Evolutionary conservation across 2,329 filamentous ascomycete species (phyloP).

Genomic region (Didymella pomorum): DNA sequence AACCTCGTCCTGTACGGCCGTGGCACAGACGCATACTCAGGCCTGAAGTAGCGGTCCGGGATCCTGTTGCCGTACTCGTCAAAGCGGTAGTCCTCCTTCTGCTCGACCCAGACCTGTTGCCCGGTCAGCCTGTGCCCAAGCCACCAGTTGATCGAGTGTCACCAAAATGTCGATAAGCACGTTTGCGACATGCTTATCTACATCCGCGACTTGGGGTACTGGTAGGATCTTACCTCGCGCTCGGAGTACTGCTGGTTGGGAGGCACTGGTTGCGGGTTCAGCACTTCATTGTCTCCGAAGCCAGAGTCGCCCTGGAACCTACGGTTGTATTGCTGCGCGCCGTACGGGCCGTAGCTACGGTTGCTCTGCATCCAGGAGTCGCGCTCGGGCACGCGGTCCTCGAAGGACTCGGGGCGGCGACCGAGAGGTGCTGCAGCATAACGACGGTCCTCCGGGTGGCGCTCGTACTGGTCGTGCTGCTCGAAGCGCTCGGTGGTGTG

Average conservation of each 20-base stretch:
- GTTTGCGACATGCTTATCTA: not conserved
- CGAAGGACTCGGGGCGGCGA: conserved; percentile 46
- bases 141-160: not conserved
- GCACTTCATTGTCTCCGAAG: conserved; percentile 48
- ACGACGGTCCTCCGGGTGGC: conserved; percentile 26
- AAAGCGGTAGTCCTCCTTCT: conserved; percentile 47
- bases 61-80: conserved; percentile 49
- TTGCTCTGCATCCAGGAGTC: conserved; percentile 46
- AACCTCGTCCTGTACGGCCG: conserved; percentile 39
- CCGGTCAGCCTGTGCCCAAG: not conserved
- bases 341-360: conserved; percentile 28
- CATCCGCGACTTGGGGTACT: not conserved
- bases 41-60: conserved; percentile 41
- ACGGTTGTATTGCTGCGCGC: conserved; percentile 44
- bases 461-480: conserved; percentile 28
- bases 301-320: conserved; percentile 47
- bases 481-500: conserved; percentile 34
- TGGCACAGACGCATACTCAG: conserved; percentile 27
- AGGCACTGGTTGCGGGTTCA: conserved; percentile 50
- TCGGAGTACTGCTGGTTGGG: conserved; percentile 38
- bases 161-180: not conserved
- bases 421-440: conserved; percentile 35
- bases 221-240: conserved; percentile 42
- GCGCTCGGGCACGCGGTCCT: conserved; percentile 49
- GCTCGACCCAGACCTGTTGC: conserved; percentile 46